phyloP scores from a whole-genome alignment of 1,284 basidiomycete species.

The Ceratorhiza oryzae-sativae region DNA sequence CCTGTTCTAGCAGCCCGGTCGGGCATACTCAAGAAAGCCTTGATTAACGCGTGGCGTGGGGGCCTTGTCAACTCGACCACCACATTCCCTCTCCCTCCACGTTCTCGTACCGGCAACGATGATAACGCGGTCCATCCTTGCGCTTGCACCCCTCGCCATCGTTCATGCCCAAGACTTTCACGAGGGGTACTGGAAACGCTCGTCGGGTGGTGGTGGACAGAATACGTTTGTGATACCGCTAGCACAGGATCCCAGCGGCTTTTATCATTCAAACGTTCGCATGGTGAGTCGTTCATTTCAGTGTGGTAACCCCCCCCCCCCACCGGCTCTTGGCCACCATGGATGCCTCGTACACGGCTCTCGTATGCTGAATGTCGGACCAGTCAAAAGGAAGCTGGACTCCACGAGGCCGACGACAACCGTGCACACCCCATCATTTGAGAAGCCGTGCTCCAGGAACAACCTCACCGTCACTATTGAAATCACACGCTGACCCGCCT shows the following conservation, averaged over 20 bases:
- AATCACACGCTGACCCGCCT: not conserved
- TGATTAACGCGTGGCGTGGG: not conserved
- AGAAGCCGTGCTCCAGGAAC: not conserved
- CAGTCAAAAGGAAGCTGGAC: not conserved
- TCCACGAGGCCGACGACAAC: not conserved
- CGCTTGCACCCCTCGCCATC: not conserved
- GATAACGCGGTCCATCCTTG: not conserved
- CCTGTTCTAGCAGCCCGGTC: not conserved
- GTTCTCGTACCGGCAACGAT: not conserved
- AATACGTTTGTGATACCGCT: slow-evolving; percentile 24
- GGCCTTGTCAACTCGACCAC: slow-evolving; percentile 10
- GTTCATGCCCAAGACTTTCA: slow-evolving; percentile 6
- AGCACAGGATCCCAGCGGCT: slow-evolving; percentile 6
- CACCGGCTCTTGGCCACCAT: not conserved
- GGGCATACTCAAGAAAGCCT: no score
- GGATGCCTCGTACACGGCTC: not conserved
- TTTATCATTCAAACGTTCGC: slow-evolving; percentile 25
- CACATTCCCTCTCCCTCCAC: not conserved
- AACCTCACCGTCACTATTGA: slow-evolving; percentile 1
- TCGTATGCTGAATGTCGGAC: not conserved
- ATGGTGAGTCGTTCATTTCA: slow-evolving; percentile 20
- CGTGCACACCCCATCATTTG: not conserved
- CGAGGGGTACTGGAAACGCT: slow-evolving; percentile 25
- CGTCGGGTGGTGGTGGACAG: not conserved
- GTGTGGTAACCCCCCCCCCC: no score